Conservation (phyloP, 2,329 filamentous ascomycete genomes). For the Incumbomyces lentus region DNA sequence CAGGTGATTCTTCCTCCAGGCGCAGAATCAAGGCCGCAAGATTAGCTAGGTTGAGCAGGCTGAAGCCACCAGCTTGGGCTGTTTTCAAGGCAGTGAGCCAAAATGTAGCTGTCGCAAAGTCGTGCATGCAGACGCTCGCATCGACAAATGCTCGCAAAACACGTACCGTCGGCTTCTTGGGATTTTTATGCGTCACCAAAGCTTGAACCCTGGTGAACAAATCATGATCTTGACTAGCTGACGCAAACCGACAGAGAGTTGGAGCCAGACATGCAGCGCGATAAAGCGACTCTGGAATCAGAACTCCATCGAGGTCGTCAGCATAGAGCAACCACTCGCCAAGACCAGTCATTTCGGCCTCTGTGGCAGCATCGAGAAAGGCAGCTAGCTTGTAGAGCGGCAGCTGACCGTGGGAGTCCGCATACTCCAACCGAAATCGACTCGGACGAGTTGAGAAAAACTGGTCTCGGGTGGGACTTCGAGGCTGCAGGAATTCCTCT, state of each 20-base stretch:
- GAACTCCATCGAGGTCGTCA: conserved; percentile 43
- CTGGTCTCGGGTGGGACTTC: conserved; percentile 5
- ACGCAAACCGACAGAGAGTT: conserved; percentile 45
- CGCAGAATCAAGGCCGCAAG: conserved; percentile 25
- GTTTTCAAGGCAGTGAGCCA: conserved; percentile 10
- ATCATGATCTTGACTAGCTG: conserved; percentile 35
- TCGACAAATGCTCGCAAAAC: conserved; percentile 14
- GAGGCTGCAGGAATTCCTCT: conserved; percentile 12
- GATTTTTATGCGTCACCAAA: background rate
- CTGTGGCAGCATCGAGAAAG: conserved; percentile 41
- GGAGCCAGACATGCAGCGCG: conserved; percentile 39
- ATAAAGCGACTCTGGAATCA: conserved; percentile 39
- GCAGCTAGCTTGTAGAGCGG: conserved; percentile 31
- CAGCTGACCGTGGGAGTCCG: conserved; percentile 19
- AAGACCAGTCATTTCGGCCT: conserved; percentile 37
- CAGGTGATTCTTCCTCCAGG: conserved; percentile 8
- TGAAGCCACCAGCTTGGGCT: conserved; percentile 21
- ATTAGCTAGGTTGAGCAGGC: conserved; percentile 24
- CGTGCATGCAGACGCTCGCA: conserved; percentile 9
- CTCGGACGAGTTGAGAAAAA: conserved; percentile 9
- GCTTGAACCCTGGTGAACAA: conserved; percentile 18
- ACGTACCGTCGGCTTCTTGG: conserved; percentile 13
- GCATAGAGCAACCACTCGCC: conserved; percentile 45
- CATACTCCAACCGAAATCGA: conserved; percentile 12
- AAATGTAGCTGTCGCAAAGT: conserved; percentile 11